Conservation (phyloP, 352 stramenopile genomes). For the Blastocystis hominis region DNA sequence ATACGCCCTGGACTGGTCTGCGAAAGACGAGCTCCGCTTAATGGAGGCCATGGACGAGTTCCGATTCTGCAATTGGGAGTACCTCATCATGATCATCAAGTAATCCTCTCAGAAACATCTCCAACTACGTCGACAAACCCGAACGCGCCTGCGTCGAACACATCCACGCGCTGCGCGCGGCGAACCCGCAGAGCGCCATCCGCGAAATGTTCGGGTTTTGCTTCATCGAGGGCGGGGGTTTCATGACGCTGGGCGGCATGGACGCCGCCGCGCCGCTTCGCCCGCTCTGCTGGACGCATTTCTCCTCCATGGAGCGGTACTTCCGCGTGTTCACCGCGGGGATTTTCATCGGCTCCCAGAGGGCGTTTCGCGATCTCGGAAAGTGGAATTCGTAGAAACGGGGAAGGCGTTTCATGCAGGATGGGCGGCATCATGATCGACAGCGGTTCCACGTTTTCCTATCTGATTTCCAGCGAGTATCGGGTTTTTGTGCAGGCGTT, state of each 20-base stretch:
- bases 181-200: background rate
- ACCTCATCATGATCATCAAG: background rate
- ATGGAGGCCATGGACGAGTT: constrained; percentile 88
- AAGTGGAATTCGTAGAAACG: background rate
- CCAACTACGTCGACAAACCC: constrained; percentile 73
- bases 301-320: constrained; percentile 8
- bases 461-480: background rate
- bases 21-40: constrained; percentile 85
- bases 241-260: constrained; percentile 17
- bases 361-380: background rate
- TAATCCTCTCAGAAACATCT: constrained; percentile 67
- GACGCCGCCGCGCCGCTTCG: background rate
- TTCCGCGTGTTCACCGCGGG: background rate
- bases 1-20: constrained; percentile 72
- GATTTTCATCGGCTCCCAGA: background rate
- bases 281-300: background rate
- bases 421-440: constrained; percentile 33
- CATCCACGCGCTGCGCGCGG: background rate
- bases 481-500: background rate
- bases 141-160: constrained; percentile 73
- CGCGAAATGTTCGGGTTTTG: constrained; percentile 21
- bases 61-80: constrained; percentile 87
- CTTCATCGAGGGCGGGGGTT: background rate
- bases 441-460: constrained; percentile 34
- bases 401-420: background rate